Conservation (phyloP, 805 yeast species). For the Candida alai region DNA sequence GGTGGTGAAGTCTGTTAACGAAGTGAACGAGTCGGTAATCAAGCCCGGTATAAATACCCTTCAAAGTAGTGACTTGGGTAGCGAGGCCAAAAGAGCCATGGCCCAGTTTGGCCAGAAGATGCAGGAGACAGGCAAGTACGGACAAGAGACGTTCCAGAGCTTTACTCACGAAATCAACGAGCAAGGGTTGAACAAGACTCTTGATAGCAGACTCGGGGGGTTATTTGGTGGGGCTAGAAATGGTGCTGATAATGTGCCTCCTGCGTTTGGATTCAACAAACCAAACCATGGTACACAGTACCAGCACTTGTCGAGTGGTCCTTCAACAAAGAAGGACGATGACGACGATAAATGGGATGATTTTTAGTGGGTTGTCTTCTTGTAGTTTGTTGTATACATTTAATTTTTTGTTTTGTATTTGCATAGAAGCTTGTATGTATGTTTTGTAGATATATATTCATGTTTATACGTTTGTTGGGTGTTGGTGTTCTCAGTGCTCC, state of each 20-base stretch:
- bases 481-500: no score
- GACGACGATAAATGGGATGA: slow-evolving; percentile 69
- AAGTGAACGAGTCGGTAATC: slow-evolving; percentile 83
- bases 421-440: not conserved
- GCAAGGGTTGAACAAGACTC: slow-evolving; percentile 39
- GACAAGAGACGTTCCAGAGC: slow-evolving; percentile 61
- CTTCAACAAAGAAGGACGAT: slow-evolving; percentile 34
- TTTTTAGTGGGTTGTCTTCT: slow-evolving; percentile 31
- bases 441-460: no score
- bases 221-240: slow-evolving; percentile 50
- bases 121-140: slow-evolving; percentile 79
- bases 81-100: slow-evolving; percentile 88
- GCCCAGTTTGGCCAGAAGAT: slow-evolving; percentile 93
- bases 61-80: slow-evolving; percentile 69
- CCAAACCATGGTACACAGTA: slow-evolving; percentile 59
- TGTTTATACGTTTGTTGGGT: no score
- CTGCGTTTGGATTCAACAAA: slow-evolving; percentile 64
- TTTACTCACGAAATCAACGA: slow-evolving; percentile 47
- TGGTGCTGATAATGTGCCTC: slow-evolving; percentile 41
- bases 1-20: slow-evolving; percentile 76
- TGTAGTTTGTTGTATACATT: not conserved
- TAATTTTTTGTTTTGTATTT: not conserved
- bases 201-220: slow-evolving; percentile 45
- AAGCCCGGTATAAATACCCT: slow-evolving; percentile 87
- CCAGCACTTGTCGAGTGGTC: slow-evolving; percentile 44